Percentiles rank a stretch among this genome's conserved stretches.
These are phyloP conservation scores for Glycine soja DNA, from an alignment of 306 rosid genomes.

Conservation along the genomic window DNA sequence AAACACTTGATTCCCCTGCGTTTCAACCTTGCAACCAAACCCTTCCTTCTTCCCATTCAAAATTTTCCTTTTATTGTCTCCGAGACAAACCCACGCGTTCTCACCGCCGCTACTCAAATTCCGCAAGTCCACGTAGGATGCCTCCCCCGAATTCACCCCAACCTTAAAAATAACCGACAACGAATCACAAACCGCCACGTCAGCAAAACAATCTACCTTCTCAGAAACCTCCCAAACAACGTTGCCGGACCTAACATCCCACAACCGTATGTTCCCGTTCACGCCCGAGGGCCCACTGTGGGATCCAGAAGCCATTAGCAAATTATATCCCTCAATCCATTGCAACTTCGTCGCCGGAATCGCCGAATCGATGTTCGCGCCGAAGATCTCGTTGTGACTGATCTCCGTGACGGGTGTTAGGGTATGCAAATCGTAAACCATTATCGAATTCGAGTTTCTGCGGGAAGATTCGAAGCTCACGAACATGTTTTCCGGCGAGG, in stretches of 20 bases:
- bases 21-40: conserved; percentile 74
- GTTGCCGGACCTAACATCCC: conserved; percentile 80
- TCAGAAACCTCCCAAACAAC: conserved; percentile 77
- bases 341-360: conserved; percentile 84
- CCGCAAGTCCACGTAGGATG: conserved; percentile 70
- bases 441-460: conserved; percentile 80
- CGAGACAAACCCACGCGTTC: conserved; percentile 77
- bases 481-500: conserved; percentile 66
- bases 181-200: conserved; percentile 71
- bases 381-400: conserved; percentile 77
- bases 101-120: conserved; percentile 53
- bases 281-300: conserved; percentile 98
- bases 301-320: conserved; percentile 90
- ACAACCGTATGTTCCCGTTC: conserved; percentile 69
- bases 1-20: conserved; percentile 84
- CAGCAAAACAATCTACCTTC: conserved; percentile 84
- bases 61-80: conserved; percentile 62
- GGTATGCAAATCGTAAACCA: conserved; percentile 73
- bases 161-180: conserved; percentile 75
- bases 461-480: conserved; percentile 87
- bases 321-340: conserved; percentile 65
- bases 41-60: conserved; percentile 84
- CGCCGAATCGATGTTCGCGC: conserved; percentile 85
- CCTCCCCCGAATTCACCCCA: conserved; percentile 83
- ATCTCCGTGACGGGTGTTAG: conserved; percentile 61